Evolutionary conservation across 306 rosid species (phyloP).

Genomic region (Vicia faba): DNA sequence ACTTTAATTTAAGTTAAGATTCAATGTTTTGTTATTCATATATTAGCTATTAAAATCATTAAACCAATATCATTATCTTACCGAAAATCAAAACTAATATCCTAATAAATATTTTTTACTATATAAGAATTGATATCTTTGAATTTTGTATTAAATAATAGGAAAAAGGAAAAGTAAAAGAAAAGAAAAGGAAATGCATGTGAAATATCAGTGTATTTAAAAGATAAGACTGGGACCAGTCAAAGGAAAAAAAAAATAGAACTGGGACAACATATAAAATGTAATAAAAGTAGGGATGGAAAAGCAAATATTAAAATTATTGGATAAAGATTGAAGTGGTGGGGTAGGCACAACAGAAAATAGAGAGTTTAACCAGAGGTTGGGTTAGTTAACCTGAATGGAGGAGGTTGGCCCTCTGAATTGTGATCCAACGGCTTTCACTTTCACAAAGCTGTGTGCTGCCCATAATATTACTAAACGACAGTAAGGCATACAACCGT

Average conservation of each 20-base stretch:
- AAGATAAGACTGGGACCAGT: conserved; percentile 11
- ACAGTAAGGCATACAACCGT: conserved; percentile 32
- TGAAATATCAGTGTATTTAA: neutral
- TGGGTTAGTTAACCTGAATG: conserved; percentile 40
- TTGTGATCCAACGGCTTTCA: conserved; percentile 50
- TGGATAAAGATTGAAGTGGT: neutral
- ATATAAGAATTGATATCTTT: neutral
- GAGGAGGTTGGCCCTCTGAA: conserved; percentile 33
- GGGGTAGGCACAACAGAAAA: neutral
- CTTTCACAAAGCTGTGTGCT: conserved; percentile 55
- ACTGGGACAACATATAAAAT: neutral
- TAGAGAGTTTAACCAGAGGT: conserved; percentile 36
- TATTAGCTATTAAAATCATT: neutral
- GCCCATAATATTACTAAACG: conserved; percentile 26
- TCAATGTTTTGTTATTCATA: neutral
- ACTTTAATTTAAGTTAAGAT: neutral
- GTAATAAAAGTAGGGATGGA: conserved; percentile 8
- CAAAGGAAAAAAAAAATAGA: neutral
- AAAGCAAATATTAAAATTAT: neutral
- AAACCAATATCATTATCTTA: neutral
- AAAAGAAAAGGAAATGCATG: conserved; percentile 4
- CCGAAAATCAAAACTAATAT: neutral
- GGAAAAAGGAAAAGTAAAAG: neutral
- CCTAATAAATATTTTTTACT: neutral
- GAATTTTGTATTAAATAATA: neutral